These are phyloP conservation scores for Stagonosporopsis rhizophila DNA, from an alignment of 2,329 filamentous ascomycete genomes.

Conservation along the genomic window DNA sequence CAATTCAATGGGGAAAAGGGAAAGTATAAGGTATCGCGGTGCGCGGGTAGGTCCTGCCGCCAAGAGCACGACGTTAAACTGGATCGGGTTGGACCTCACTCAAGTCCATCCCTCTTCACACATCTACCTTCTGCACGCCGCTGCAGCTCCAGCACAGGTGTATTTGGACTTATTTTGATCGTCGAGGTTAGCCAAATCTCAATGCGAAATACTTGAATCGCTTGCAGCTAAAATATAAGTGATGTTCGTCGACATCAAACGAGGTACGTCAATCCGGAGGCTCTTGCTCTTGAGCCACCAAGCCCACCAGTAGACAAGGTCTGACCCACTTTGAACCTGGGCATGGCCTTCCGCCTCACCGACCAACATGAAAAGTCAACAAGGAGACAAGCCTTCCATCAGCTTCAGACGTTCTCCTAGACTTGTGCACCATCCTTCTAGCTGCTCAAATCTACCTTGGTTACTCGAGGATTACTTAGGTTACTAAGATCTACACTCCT, in stretches of 20 bases:
- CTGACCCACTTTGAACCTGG: constrained; percentile 43
- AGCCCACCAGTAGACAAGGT: constrained; percentile 35
- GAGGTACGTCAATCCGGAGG: constrained; percentile 18
- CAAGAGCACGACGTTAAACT: constrained; percentile 34
- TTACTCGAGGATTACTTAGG: neutral
- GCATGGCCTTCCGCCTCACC: constrained; percentile 5
- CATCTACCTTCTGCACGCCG: constrained; percentile 36
- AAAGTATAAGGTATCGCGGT: constrained; percentile 34
- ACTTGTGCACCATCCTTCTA: neutral
- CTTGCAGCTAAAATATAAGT: constrained; percentile 10
- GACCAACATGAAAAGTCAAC: constrained; percentile 1
- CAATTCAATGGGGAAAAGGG: constrained; percentile 42
- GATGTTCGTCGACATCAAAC: constrained; percentile 6
- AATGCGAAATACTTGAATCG: constrained; percentile 19
- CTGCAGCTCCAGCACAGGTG: constrained; percentile 52
- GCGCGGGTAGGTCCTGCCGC: constrained; percentile 8
- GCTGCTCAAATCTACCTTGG: neutral
- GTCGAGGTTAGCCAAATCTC: constrained; percentile 34
- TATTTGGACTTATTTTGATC: constrained; percentile 74
- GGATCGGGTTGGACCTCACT: constrained; percentile 36
- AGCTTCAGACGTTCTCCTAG: neutral
- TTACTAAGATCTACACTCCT: too few relatives aligned
- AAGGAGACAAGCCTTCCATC: constrained; percentile 4
- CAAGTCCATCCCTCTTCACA: constrained; percentile 34
- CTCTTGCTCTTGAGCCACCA: constrained; percentile 39